Evolutionary conservation across 2,329 filamentous ascomycete species (phyloP), one percentile per base, ranked within the genome.

Genomic region (Neopestalotiopsis rosae): DNA sequence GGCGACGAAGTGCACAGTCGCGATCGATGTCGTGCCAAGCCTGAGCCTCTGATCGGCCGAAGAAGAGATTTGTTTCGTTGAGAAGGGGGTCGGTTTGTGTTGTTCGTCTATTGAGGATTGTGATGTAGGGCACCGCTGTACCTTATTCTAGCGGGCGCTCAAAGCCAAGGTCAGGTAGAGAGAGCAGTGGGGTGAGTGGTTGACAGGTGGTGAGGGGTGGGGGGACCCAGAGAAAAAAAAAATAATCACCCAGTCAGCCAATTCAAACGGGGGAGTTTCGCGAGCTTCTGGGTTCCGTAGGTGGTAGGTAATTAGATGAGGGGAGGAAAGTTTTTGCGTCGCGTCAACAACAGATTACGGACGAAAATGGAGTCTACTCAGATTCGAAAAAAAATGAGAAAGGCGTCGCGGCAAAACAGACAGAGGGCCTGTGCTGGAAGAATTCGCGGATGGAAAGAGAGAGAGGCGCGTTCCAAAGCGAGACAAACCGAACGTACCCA

Each of bases 21-120:
- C 59, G 59, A 62, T 62, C 58, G 59, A 61, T 32, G 59, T 56
- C 61, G 49, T 68, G 67, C 56, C 20, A 38, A 32, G 57, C 30
- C 45, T 52, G n/a, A 52, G 45, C 45, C 45, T 52, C n/a, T 52
- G 45, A 17, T 52, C 20, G 45, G 45, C 45, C 45, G 17, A 17
- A 20, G 45, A 52, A 52, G 45, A 17, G n/a, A n/a, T 52, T 38
- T 52, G 45, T 52, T 52, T 52, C 45, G 45, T 52, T 52, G 45
- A 52, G 45, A 38, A 10, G 34, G 45, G 17, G 45, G 20, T 24
- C 45, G 45, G 45, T 17, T 52, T 20, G 45, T n/a, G 34, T 52
- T 20, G 45, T 20, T 52, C 45, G 57, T 59, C 30, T 59, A 14
- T 30, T 30, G 57, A 38, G 57, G 57, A 34, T 59, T 59, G 57